These are phyloP conservation scores for Pseudogymnoascus sp. DNA, from an alignment of 2,329 filamentous ascomycete genomes.

Conservation along the genomic window DNA sequence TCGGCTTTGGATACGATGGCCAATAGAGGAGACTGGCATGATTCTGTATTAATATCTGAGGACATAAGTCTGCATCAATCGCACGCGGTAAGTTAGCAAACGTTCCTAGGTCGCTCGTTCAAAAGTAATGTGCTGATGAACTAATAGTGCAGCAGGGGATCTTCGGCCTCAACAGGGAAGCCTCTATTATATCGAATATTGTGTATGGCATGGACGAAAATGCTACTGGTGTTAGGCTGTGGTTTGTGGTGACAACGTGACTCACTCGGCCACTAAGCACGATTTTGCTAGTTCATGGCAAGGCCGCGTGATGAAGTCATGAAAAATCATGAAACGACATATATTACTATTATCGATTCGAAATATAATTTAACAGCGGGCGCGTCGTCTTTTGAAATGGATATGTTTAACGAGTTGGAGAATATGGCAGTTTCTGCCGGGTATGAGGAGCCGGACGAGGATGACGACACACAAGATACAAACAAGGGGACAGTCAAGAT, in stretches of 20 bases:
- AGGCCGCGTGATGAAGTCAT: background rate
- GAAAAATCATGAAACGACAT: background rate
- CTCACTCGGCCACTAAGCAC: background rate
- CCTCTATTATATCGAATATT: background rate
- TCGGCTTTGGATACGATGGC: conserved; percentile 30
- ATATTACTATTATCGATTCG: background rate
- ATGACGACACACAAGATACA: conserved; percentile 9
- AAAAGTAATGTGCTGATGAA: background rate
- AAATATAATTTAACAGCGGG: background rate
- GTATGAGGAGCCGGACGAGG: conserved; percentile 13
- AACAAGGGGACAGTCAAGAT: background rate
- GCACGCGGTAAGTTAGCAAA: background rate
- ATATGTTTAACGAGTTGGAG: conserved; percentile 22
- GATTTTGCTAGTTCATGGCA: background rate
- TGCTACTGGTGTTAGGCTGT: background rate
- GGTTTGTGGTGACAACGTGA: background rate
- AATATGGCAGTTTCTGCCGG: conserved; percentile 19
- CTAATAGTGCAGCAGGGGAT: background rate
- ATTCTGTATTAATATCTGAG: background rate
- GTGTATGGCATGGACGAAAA: background rate
- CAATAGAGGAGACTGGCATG: conserved; percentile 25
- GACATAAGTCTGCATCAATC: background rate
- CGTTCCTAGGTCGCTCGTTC: background rate
- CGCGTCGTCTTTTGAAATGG: conserved; percentile 12
- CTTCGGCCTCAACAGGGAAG: background rate